Percentiles rank a stretch among this genome's conserved stretches.
phyloP scores from a whole-genome alignment of 768 basidiomycete genomes.

The Kwoniella heveanensis region DNA sequence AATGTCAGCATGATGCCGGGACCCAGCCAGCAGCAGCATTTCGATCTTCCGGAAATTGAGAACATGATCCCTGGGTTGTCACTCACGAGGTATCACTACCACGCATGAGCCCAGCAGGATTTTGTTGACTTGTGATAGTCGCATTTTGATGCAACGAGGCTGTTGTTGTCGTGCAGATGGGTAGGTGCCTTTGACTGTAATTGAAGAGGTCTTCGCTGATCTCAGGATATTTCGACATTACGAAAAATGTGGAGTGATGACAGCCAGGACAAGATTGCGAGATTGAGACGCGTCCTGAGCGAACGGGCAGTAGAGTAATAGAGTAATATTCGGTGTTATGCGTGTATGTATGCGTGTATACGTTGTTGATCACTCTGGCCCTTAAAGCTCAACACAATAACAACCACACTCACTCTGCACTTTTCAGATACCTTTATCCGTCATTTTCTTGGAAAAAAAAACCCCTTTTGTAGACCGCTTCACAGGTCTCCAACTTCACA shows the following conservation, averaged over 20 bases:
- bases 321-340: background rate
- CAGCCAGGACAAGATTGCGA: background rate
- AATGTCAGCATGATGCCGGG: no score
- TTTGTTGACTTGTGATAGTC: slow-evolving; percentile 33
- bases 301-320: background rate
- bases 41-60: no score
- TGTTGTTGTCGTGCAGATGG: no score
- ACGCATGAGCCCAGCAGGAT: slow-evolving; percentile 36
- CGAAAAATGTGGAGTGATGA: no score
- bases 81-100: slow-evolving; percentile 39
- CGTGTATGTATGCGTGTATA: background rate
- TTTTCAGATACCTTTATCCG: background rate
- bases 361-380: background rate
- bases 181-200: no score
- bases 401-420: background rate
- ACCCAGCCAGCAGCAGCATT: no score
- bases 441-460: no score
- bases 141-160: background rate
- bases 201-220: no score
- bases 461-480: background rate
- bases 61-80: background rate
- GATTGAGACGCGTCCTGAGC: background rate
- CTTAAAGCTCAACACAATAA: background rate
- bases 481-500: background rate
- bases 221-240: no score